Evolutionary conservation across 257 asterid genomes (phyloP).

Genomic region (Gentiana macrophylla): DNA sequence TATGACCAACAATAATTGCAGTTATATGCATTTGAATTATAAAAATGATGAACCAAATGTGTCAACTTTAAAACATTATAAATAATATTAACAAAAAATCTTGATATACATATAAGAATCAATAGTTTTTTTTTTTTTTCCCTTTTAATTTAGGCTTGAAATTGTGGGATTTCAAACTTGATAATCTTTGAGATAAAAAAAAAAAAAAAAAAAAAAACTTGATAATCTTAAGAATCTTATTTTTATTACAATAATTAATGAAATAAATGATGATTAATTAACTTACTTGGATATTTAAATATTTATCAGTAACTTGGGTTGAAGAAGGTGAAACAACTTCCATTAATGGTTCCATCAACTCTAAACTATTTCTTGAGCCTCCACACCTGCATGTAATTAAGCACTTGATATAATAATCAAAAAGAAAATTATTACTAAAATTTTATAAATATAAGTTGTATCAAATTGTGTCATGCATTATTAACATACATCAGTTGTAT

Average conservation of each 20-base stretch:
- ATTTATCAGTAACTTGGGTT: constrained; percentile 11
- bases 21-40: too few species aligned
- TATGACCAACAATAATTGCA: too few species aligned
- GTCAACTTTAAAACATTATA: too few species aligned
- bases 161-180: too few species aligned
- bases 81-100: too few species aligned
- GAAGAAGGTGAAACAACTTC: constrained; percentile 8
- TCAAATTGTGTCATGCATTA: neutral
- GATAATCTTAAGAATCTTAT: neutral
- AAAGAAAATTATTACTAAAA: neutral
- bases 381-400: constrained; percentile 40
- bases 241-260: neutral
- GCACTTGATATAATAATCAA: neutral
- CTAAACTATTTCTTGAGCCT: constrained; percentile 89
- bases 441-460: neutral
- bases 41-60: too few species aligned
- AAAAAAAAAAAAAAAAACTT: constrained; percentile 5
- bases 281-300: constrained; percentile 55
- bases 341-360: constrained; percentile 28
- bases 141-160: too few species aligned
- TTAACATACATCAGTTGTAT: neutral
- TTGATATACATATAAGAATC: too few species aligned
- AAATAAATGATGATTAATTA: neutral
- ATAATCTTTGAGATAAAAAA: too few species aligned
- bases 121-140: too few species aligned